These are phyloP conservation scores for Penicillium silybi DNA, from an alignment of 495 filamentous ascomycete genomes.

Conservation along the genomic window DNA sequence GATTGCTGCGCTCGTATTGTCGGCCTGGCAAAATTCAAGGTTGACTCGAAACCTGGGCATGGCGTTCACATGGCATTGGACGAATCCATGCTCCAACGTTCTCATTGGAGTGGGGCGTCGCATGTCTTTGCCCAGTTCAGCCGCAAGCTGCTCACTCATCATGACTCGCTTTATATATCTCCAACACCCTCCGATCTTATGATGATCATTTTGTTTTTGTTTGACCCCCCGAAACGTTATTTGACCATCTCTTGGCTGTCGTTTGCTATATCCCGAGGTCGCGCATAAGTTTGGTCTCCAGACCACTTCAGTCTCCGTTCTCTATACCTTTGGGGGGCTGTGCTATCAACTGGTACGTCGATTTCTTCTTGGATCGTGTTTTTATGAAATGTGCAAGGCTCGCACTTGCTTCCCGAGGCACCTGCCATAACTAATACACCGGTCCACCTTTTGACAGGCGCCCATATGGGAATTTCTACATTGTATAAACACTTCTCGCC, in stretches of 20 bases:
- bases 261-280: background rate
- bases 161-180: background rate
- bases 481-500: constrained; percentile 1
- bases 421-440: background rate
- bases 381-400: background rate
- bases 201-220: background rate
- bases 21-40: background rate
- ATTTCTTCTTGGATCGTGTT: background rate
- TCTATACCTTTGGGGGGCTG: background rate
- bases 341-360: background rate
- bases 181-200: background rate
- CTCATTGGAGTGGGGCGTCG: constrained; percentile 17
- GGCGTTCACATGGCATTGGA: constrained; percentile 9
- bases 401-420: background rate
- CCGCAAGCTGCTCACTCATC: constrained; percentile 2
- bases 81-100: constrained; percentile 15
- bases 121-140: constrained; percentile 16
- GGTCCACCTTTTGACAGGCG: background rate
- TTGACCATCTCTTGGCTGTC: background rate
- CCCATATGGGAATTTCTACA: background rate
- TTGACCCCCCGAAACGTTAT: background rate
- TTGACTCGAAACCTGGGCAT: background rate
- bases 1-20: background rate
- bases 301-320: background rate
- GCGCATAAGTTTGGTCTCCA: background rate